phyloP scores from a whole-genome alignment of 768 basidiomycete genomes.

The Butyriboletus loyo region DNA sequence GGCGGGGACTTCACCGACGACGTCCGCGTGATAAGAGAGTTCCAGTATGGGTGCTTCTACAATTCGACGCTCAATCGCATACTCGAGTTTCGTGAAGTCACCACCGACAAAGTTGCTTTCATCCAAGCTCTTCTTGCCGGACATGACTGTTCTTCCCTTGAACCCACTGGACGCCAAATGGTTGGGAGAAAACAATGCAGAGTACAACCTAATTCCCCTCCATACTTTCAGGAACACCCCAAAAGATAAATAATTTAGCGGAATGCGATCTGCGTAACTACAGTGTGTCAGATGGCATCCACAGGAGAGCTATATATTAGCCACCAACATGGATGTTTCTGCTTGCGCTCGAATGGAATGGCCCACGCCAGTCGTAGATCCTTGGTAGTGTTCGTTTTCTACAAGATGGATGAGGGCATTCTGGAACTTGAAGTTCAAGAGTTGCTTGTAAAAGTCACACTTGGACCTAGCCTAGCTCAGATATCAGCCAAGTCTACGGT shows the following conservation, averaged over 20 bases:
- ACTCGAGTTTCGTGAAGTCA: conserved; percentile 65
- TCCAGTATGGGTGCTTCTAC: conserved; percentile 77
- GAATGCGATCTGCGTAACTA: conserved; percentile 27
- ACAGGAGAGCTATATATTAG: neutral
- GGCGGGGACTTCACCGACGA: conserved; percentile 69
- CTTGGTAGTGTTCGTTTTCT: conserved; percentile 73
- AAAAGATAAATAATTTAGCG: conserved; percentile 38
- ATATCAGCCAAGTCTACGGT: conserved; percentile 6
- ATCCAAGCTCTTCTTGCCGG: conserved; percentile 36
- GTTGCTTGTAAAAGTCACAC: conserved; percentile 80
- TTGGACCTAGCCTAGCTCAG: conserved; percentile 67
- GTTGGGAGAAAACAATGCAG: conserved; percentile 29
- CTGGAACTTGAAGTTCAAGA: conserved; percentile 68
- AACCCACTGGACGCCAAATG: neutral
- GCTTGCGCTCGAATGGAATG: conserved; percentile 56
- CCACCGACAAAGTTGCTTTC: conserved; percentile 54
- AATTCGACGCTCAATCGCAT: conserved; percentile 83
- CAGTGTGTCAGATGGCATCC: conserved; percentile 7
- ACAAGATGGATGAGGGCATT: conserved; percentile 61
- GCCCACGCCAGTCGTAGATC: conserved; percentile 65
- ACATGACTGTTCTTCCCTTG: neutral
- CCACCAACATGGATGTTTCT: conserved; percentile 38
- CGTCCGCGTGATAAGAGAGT: conserved; percentile 83
- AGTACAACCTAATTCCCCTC: conserved; percentile 49
- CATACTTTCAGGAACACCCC: conserved; percentile 49